Conservation (phyloP, 2,329 filamentous ascomycete species). For the Cladosporium sp. region DNA sequence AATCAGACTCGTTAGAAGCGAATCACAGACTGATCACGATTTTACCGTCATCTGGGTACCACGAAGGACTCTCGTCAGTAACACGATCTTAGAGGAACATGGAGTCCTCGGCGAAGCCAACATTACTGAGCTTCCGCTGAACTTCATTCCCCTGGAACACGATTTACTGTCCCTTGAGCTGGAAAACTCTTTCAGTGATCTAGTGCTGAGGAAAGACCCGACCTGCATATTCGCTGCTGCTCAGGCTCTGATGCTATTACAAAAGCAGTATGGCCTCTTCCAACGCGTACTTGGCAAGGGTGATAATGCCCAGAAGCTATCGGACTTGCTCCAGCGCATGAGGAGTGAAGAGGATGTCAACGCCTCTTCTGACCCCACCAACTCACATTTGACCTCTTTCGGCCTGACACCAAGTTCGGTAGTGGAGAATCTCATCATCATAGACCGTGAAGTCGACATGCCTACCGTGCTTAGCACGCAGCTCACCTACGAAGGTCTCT, state of each 20-base stretch:
- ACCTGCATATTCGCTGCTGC: constrained; percentile 87
- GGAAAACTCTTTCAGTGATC: constrained; percentile 79
- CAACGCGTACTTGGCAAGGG: constrained; percentile 94
- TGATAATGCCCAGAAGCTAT: constrained; percentile 85
- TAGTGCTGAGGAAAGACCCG: constrained; percentile 88
- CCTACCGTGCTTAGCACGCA: constrained; percentile 91
- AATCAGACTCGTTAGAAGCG: constrained; percentile 83
- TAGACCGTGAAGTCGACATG: constrained; percentile 93
- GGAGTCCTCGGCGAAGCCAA: constrained; percentile 91
- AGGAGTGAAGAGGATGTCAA: constrained; percentile 78
- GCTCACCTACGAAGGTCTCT: constrained; percentile 91
- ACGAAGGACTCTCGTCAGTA: constrained; percentile 84
- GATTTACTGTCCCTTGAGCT: constrained; percentile 91
- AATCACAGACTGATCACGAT: constrained; percentile 88
- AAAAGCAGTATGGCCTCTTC: constrained; percentile 88
- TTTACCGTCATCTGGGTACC: constrained; percentile 97
- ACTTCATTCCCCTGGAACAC: constrained; percentile 87
- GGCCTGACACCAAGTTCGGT: constrained; percentile 81
- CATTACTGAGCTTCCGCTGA: constrained; percentile 81
- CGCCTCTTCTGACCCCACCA: constrained; percentile 38
- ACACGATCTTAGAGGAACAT: constrained; percentile 87
- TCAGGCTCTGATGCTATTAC: constrained; percentile 89
- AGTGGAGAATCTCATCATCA: constrained; percentile 88
- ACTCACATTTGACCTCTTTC: constrained; percentile 53
- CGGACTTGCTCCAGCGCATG: constrained; percentile 86